Evolutionary conservation across 129 eudicot species (phyloP), one percentile per base, ranked within the genome.

Genomic region (Lactuca saligna): DNA sequence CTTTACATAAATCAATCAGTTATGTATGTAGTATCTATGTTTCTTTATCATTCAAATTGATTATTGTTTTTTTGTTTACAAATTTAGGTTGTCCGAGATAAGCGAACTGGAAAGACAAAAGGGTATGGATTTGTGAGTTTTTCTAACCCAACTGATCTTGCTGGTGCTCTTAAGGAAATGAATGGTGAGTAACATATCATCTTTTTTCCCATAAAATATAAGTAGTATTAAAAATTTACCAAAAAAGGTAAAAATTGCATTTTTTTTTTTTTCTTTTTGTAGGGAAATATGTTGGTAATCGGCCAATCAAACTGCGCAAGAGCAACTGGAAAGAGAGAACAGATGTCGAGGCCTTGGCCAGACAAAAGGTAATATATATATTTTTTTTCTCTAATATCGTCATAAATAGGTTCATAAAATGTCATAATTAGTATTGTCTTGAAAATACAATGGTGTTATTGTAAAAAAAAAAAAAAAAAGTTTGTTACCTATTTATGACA

Each of bases 271-370:
- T 5, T 62, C 20, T 13, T 37, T 51, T 68, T 49, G 17, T 80
- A 93, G 98, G 96, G 12, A 93, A 93, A 74, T 93, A 93, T 67
- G 98, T 93, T 15, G 98, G 98, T 50, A 93, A 93, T 71, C 90
- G 98, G 17, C 98, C 98, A 4, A 87, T 93, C 70, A 89, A 93
- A 80, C 85, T 93, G 49, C 90, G 92, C 16, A 93, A 89, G 81
- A 93, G 99, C 90, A 93, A 88, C 61, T 93, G 99, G 99, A 93
- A 78, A 61, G 99, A 93, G 73, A 87, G 99, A 76, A 93, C 88
- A 32, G 99, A 93, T 66, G 44, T 68, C 9, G 95, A 89, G 78
- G 99, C 99, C 8, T 57, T 93, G 68, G 88, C 72, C 74, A 87
- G 88, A 70, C 99, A 89, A 49, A 93, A 87, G 95, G 99, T 89